Evolutionary conservation across 176 grass and related monocot species (phyloP).

Genomic region (Hyparrhenia diplandra): DNA sequence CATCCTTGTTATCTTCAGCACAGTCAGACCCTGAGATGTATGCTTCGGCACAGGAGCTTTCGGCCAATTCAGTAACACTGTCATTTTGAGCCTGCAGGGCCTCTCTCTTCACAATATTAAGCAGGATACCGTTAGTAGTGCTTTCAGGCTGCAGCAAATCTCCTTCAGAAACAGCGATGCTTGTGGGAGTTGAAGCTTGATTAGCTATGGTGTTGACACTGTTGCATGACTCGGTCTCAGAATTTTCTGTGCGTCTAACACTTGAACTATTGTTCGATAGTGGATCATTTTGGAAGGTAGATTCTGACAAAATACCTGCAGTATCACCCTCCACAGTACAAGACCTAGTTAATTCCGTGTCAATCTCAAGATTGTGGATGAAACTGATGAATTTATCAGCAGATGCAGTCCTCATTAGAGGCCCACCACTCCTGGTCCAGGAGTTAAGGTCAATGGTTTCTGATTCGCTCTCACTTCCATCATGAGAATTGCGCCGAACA

Average conservation of each 20-base stretch:
- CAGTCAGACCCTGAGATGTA: conserved; percentile 49
- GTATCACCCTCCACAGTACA: conserved; percentile 28
- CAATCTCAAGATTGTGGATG: conserved; percentile 75
- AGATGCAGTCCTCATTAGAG: conserved; percentile 88
- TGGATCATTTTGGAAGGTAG: background rate
- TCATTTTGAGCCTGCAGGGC: conserved; percentile 24
- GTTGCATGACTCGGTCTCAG: conserved; percentile 6
- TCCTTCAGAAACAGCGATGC: conserved; percentile 58
- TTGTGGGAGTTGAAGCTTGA: conserved; percentile 22
- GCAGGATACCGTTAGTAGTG: conserved; percentile 51
- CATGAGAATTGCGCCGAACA: conserved; percentile 27
- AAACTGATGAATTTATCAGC: conserved; percentile 71
- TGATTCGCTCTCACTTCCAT: conserved; percentile 87
- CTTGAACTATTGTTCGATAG: conserved; percentile 2
- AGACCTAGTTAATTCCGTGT: conserved; percentile 41
- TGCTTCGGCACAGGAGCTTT: conserved; percentile 19
- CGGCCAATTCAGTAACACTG: background rate
- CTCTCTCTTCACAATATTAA: conserved; percentile 75
- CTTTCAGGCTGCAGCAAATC: conserved; percentile 74
- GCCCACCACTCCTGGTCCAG: conserved; percentile 90
- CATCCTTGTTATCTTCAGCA: conserved; percentile 31
- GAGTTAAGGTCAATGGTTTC: conserved; percentile 82
- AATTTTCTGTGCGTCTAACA: conserved; percentile 24
- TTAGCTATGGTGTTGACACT: conserved; percentile 1
- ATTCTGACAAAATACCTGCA: conserved; percentile 18